These are phyloP conservation scores for Alnus glutinosa DNA, from an alignment of 306 rosid species.

Conservation along the genomic window DNA sequence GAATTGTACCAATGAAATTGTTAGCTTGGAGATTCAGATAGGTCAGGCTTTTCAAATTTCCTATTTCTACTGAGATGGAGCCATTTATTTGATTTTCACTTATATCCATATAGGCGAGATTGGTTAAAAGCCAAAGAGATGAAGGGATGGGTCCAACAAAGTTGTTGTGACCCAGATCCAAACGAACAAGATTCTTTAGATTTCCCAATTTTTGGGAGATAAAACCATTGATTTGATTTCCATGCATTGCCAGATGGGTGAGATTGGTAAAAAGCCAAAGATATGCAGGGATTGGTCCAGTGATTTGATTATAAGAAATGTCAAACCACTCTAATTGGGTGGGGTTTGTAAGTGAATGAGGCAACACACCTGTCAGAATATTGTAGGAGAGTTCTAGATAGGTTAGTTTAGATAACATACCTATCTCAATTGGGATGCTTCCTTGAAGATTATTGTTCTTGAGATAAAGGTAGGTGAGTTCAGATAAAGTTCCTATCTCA, in stretches of 20 bases:
- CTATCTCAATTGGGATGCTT: not conserved
- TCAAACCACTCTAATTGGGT: not conserved
- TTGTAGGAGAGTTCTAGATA: not conserved
- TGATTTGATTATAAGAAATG: not conserved
- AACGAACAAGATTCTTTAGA: not conserved
- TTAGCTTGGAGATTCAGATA: not conserved
- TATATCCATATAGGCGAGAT: not conserved
- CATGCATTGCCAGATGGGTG: not conserved
- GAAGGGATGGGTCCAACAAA: not conserved
- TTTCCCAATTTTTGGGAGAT: not conserved
- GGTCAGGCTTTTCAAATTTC: not conserved
- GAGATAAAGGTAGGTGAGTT: constrained; percentile 15
- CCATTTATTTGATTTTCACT: not conserved
- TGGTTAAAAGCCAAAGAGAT: not conserved
- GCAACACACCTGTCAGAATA: not conserved
- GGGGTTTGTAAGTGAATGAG: not conserved
- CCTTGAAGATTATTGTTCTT: too few relatives aligned
- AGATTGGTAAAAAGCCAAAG: not conserved
- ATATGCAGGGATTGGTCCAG: not conserved
- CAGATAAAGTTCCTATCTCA: not conserved
- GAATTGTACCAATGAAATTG: not conserved
- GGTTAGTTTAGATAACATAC: not conserved
- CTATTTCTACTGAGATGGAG: not conserved
- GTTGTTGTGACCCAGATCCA: too few relatives aligned
- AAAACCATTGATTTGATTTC: not conserved